Evolutionary conservation across 2,329 filamentous ascomycete species (phyloP).

Genomic region (Cadophora gregata): DNA sequence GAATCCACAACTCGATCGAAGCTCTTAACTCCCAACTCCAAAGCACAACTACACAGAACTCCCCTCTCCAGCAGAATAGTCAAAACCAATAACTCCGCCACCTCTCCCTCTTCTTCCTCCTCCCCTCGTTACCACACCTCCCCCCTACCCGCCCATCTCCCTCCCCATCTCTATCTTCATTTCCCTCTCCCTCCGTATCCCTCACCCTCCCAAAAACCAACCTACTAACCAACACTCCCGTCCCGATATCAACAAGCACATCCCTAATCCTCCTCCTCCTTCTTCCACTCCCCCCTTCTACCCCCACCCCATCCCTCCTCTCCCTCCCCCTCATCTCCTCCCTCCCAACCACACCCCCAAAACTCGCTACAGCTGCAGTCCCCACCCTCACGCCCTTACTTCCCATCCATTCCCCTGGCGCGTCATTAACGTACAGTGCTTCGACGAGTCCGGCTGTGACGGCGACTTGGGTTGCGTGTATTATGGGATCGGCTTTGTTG

Average conservation of each 20-base stretch:
- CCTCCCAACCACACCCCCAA: slow-evolving; percentile 22
- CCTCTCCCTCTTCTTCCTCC: not conserved
- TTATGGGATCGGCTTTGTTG: too few species aligned
- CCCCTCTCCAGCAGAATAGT: not conserved
- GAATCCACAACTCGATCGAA: not conserved
- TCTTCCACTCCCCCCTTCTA: slow-evolving; percentile 13
- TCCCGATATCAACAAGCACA: slow-evolving; percentile 24
- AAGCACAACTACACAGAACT: too few species aligned
- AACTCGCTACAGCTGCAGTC: slow-evolving; percentile 27
- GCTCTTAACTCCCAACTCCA: not conserved
- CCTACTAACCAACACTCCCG: slow-evolving; percentile 23
- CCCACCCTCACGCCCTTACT: slow-evolving; percentile 30
- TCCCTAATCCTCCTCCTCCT: slow-evolving; percentile 22
- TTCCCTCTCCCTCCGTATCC: not conserved
- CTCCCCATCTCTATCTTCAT: too few species aligned
- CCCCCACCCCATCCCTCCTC: not conserved
- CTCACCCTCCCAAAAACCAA: slow-evolving; percentile 21
- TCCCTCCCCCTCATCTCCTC: slow-evolving; percentile 14
- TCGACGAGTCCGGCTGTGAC: slow-evolving; percentile 47
- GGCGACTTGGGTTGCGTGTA: slow-evolving; percentile 38
- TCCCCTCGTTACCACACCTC: too few species aligned
- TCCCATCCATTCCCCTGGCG: slow-evolving; percentile 49
- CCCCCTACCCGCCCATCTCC: too few species aligned
- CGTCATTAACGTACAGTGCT: slow-evolving; percentile 48
- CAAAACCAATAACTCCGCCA: slow-evolving; percentile 20